A percentile compares a stretch with the other conserved stretches of the same genome.
These are phyloP conservation scores for Zymoseptoria brevis DNA, from an alignment of 2,329 filamentous ascomycete species.

Conservation along the genomic window DNA sequence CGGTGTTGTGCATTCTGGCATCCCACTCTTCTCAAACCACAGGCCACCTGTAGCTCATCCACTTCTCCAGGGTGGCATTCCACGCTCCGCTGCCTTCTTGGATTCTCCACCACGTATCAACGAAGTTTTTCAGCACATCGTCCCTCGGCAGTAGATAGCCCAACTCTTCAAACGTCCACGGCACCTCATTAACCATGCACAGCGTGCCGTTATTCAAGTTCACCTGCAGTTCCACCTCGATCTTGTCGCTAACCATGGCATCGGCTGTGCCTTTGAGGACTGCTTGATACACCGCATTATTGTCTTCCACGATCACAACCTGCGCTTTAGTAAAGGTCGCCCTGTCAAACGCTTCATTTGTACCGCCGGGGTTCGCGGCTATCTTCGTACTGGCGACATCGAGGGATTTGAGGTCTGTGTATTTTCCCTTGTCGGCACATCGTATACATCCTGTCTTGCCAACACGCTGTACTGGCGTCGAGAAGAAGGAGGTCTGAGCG, in stretches of 20 bases:
- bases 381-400: not conserved
- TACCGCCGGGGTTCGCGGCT: constrained; percentile 1
- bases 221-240: constrained; percentile 5
- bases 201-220: constrained; percentile 1
- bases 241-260: constrained; percentile 2
- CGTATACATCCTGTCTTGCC: constrained; percentile 4
- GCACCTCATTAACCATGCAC: constrained; percentile 3
- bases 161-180: constrained; percentile 4
- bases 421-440: not conserved
- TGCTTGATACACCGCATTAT: constrained; percentile 4
- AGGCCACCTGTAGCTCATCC: not conserved
- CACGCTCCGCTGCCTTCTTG: not conserved
- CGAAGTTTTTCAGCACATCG: constrained; percentile 1
- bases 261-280: not conserved
- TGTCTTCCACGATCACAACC: constrained; percentile 2
- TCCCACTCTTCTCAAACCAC: not conserved
- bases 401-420: not conserved
- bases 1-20: too few relatives aligned
- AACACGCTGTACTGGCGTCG: constrained; percentile 1
- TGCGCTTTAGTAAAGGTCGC: not conserved
- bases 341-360: constrained; percentile 3
- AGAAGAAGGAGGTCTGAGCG: constrained; percentile 2
- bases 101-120: not conserved
- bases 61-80: not conserved
- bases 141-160: constrained; percentile 3